phyloP scores from a whole-genome alignment of 2,329 filamentous ascomycete species.

The Polytolypa hystricis region DNA sequence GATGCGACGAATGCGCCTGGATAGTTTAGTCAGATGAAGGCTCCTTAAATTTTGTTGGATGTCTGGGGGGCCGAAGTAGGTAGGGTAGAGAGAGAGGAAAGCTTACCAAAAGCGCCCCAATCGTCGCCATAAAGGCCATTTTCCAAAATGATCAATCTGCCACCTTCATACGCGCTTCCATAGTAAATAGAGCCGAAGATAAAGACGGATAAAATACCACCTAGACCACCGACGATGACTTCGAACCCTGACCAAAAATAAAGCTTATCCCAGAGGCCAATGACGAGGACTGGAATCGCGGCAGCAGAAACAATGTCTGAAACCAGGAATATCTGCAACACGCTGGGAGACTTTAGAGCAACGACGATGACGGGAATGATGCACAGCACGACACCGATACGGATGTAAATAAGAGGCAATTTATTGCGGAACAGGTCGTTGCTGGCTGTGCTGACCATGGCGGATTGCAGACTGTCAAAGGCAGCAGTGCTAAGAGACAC shows the following conservation, averaged over 20 bases:
- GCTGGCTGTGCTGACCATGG: conserved; percentile 74
- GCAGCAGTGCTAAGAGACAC: conserved; percentile 64
- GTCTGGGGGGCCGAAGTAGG: not conserved
- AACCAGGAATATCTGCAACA: conserved; percentile 14
- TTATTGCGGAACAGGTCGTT: conserved; percentile 79
- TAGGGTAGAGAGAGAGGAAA: not conserved
- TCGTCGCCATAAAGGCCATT: conserved; percentile 64
- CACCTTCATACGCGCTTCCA: conserved; percentile 52
- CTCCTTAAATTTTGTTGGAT: not conserved
- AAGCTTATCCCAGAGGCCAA: conserved; percentile 54
- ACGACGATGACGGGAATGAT: conserved; percentile 56
- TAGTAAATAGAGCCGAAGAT: conserved; percentile 73
- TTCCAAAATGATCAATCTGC: conserved; percentile 58
- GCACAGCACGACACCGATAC: conserved; percentile 55
- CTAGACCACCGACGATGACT: conserved; percentile 65
- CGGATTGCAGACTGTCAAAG: conserved; percentile 70
- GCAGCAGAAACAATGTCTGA: conserved; percentile 56
- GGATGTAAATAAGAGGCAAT: conserved; percentile 64
- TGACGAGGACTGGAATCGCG: conserved; percentile 60
- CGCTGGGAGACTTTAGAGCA: conserved; percentile 15
- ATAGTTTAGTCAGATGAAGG: conserved; percentile 1
- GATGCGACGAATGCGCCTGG: conserved; percentile 64
- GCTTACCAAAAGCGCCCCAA: conserved; percentile 64
- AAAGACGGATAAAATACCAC: conserved; percentile 69
- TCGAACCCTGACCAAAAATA: conserved; percentile 75